Evolutionary conservation across 805 yeast genomes (phyloP), one percentile per base, ranked within the genome.

Genomic region (Metschnikowia matae): DNA sequence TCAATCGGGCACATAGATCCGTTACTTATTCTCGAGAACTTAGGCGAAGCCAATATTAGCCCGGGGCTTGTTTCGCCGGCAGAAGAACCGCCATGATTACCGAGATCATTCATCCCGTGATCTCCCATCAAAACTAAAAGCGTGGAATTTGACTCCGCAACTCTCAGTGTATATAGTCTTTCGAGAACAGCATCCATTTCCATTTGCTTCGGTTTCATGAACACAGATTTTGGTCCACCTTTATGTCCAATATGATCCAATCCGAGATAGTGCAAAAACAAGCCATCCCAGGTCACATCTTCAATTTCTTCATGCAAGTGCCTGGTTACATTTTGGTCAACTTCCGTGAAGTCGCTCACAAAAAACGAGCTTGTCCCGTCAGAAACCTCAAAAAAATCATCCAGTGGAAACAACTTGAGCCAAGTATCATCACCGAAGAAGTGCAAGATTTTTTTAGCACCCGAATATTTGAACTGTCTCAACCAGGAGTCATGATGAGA

Each of bases 341-440:
- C 99, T 56, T 91, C 94, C 1, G 92, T 87, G 64, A 88, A 94
- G 64, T 94, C 99, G 48, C 94, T 85, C 1, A 94, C 99, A 64
- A 87, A 94, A 64, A 94, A 94, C 46, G 97, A 89, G 41, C 87
- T 83, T 0, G 98, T 92, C 1, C 98, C 98, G 37, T 94, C 98
- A 29, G 64, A 69, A 42, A 77, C 73, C 18, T 74, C 73, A 61
- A 92, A 91, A 55, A 75, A 75, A 7, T 66, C 66, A 5, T 49
- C 57, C 6, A 62, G 63, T 0, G 97, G 96, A 57, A 91, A 94
- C 44, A 94, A 73, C 62, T 89, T 91, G 54, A 91, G 67, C 99
- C 99, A 94, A 1, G 99, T 94, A 63, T 94, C 99, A 67, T 94
- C 99, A 32, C 99, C 99, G 70, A 79, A 92, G 79, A 94, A 88